Evolutionary conservation across 163 green algal species (phyloP).

Genomic region (Prototheca cutis): DNA sequence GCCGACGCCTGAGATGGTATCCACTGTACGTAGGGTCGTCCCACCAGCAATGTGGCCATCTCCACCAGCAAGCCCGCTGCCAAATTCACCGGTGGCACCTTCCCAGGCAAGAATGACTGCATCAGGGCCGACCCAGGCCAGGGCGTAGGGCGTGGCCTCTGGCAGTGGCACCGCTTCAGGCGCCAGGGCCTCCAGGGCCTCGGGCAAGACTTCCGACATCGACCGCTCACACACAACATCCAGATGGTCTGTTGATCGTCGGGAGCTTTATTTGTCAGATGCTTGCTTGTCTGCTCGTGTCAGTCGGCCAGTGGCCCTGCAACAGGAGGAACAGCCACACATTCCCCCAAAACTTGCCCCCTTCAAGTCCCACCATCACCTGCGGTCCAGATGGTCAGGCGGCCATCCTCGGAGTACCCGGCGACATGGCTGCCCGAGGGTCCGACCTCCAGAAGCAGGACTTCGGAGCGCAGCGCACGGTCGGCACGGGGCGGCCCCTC

Average conservation of each 20-base stretch:
- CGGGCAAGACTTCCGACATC: too few relatives aligned
- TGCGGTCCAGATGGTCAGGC: slow-evolving; percentile 40
- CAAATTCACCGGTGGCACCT: too few relatives aligned
- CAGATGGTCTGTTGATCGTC: too few relatives aligned
- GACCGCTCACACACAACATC: too few relatives aligned
- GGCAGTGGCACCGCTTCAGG: slow-evolving; percentile 38
- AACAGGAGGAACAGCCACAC: too few relatives aligned
- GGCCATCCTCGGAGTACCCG: slow-evolving; percentile 39
- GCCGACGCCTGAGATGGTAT: background rate
- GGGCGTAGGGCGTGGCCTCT: slow-evolving; percentile 34
- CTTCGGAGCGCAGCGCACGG: background rate
- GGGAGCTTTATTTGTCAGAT: too few relatives aligned
- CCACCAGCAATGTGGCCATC: slow-evolving; percentile 28
- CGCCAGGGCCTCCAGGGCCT: too few relatives aligned
- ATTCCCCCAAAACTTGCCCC: too few relatives aligned
- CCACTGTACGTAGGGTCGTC: too few relatives aligned
- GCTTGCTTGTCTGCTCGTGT: too few relatives aligned
- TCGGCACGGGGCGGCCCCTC: background rate
- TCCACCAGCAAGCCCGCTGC: slow-evolving; percentile 59
- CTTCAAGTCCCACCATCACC: slow-evolving; percentile 20
- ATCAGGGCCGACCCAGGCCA: slow-evolving; percentile 77
- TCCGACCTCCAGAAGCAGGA: slow-evolving; percentile 42
- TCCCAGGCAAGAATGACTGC: slow-evolving; percentile 65
- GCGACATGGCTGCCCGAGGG: slow-evolving; percentile 46
- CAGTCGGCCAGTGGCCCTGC: too few relatives aligned